These are phyloP conservation scores for Copromyces sp. DNA, from an alignment of 495 filamentous ascomycete species.

Conservation along the genomic window DNA sequence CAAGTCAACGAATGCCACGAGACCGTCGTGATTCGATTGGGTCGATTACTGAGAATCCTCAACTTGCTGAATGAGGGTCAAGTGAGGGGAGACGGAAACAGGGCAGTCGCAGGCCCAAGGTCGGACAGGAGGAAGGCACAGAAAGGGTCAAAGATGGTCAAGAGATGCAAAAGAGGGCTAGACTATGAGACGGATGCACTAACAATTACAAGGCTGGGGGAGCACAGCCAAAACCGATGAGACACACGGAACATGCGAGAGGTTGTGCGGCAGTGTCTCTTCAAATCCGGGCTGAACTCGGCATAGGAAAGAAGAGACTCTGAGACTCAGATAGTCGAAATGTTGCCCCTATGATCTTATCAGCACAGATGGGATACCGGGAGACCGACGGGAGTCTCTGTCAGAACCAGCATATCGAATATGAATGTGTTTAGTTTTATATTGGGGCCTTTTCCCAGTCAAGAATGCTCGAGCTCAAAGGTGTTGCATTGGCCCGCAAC, in stretches of 20 bases:
- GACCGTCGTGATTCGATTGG: constrained; percentile 11
- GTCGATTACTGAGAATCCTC: constrained; percentile 3
- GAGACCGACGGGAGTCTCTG: background rate
- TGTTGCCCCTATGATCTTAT: background rate
- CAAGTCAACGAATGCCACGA: constrained; percentile 23
- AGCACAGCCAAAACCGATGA: background rate
- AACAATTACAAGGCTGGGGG: background rate
- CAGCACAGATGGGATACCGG: background rate
- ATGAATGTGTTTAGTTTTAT: background rate
- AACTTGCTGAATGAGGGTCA: background rate
- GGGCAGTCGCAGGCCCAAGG: background rate
- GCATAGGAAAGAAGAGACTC: background rate
- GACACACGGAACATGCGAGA: background rate
- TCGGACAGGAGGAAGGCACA: background rate
- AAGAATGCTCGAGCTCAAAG: background rate
- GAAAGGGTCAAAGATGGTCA: background rate
- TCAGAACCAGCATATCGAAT: background rate
- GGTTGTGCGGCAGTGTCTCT: too few relatives aligned
- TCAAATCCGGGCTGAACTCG: too few relatives aligned
- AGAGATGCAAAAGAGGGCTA: background rate
- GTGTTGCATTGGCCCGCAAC: background rate
- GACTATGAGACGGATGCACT: background rate
- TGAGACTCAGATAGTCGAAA: background rate
- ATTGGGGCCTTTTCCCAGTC: background rate
- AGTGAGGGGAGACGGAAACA: background rate